Evolutionary conservation across 306 rosid species (phyloP).

Genomic region (Prunus armeniaca): DNA sequence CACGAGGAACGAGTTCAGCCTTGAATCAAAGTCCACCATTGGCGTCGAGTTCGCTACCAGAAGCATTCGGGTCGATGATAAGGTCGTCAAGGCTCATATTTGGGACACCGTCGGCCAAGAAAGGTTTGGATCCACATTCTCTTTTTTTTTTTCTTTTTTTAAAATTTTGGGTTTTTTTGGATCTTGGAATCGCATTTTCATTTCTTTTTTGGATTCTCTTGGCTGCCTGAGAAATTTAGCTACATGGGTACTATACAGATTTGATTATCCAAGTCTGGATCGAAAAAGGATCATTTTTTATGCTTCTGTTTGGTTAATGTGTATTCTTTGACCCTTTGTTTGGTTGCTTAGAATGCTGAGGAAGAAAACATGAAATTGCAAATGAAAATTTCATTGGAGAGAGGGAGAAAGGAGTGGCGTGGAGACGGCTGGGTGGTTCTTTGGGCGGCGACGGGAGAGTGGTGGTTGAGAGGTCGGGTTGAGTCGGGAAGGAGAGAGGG

Average conservation of each 20-base stretch:
- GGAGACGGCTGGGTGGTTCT: no score
- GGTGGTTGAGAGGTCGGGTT: no score
- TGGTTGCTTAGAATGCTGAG: background rate
- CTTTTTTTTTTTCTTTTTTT: background rate
- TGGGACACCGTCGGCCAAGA: constrained; percentile 97
- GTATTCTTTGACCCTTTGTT: background rate
- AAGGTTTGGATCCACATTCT: constrained; percentile 45
- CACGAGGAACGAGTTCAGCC: constrained; percentile 74
- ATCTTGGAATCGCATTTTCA: constrained; percentile 14
- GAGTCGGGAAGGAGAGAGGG: no score
- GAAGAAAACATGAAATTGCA: background rate
- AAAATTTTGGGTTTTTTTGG: background rate
- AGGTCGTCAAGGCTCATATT: constrained; percentile 89
- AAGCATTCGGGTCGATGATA: constrained; percentile 75
- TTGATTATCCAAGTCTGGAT: constrained; percentile 4
- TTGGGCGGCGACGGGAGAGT: no score
- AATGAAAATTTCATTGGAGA: no score
- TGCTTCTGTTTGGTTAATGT: constrained; percentile 6
- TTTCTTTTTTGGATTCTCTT: constrained; percentile 1
- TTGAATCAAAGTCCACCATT: constrained; percentile 78
- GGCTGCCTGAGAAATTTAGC: background rate
- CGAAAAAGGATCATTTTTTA: background rate
- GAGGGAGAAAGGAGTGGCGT: no score
- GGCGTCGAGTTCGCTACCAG: constrained; percentile 92
- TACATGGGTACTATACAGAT: background rate